Percentiles rank a stretch among this genome's conserved stretches.
Evolutionary conservation across 2,329 filamentous ascomycete species (phyloP).

Genomic region (Calonectria henricotiae): DNA sequence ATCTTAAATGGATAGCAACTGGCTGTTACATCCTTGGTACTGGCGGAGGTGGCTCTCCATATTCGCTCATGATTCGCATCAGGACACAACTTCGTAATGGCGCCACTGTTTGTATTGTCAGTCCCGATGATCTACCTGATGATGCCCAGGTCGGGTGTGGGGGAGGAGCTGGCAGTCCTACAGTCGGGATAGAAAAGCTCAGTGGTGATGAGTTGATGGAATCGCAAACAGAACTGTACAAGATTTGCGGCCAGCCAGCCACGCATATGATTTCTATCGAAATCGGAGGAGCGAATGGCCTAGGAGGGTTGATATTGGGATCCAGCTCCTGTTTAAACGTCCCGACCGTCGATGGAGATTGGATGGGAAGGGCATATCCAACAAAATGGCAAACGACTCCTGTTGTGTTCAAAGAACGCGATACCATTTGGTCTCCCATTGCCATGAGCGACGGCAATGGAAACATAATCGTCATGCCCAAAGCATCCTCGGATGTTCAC

Average conservation of each 20-base stretch:
- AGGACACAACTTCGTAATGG: slow-evolving; percentile 68
- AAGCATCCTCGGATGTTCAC: slow-evolving; percentile 63
- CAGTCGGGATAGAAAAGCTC: slow-evolving; percentile 74
- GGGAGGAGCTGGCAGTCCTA: slow-evolving; percentile 73
- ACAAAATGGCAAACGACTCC: slow-evolving; percentile 72
- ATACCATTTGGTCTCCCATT: slow-evolving; percentile 64
- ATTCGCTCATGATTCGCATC: slow-evolving; percentile 68
- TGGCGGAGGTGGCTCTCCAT: slow-evolving; percentile 73
- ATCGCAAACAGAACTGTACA: slow-evolving; percentile 69
- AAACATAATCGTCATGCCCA: slow-evolving; percentile 67
- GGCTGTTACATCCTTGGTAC: slow-evolving; percentile 76
- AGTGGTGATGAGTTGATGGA: slow-evolving; percentile 71
- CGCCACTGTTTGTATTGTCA: slow-evolving; percentile 68
- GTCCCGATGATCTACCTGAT: slow-evolving; percentile 66
- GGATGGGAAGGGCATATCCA: slow-evolving; percentile 72
- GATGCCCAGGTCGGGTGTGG: slow-evolving; percentile 70
- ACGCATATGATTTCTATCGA: slow-evolving; percentile 76
- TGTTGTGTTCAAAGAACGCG: slow-evolving; percentile 67
- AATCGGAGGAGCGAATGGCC: slow-evolving; percentile 78
- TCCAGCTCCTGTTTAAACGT: slow-evolving; percentile 68
- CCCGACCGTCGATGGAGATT: slow-evolving; percentile 70
- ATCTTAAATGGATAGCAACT: slow-evolving; percentile 71
- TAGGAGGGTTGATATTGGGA: slow-evolving; percentile 72
- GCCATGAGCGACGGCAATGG: slow-evolving; percentile 70
- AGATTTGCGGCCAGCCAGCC: slow-evolving; percentile 63